Evolutionary conservation across 768 basidiomycete genomes (phyloP).

Genomic region (Phaeolepiota aurea): DNA sequence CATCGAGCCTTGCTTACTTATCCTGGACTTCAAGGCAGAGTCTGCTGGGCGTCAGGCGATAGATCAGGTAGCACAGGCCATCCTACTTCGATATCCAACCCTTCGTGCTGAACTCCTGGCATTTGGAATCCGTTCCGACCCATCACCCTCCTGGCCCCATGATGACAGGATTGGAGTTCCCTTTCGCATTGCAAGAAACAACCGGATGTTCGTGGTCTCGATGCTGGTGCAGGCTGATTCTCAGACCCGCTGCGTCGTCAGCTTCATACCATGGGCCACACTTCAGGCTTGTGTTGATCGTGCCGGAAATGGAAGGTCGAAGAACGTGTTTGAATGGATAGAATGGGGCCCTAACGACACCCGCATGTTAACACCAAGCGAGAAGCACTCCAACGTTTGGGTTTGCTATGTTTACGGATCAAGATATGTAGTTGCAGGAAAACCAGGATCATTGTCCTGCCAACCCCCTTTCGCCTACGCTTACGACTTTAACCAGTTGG

Average conservation of each 20-base stretch:
- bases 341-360: conserved; percentile 44
- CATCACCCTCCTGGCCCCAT: conserved; percentile 37
- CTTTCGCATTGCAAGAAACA: conserved; percentile 31
- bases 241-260: conserved; percentile 20
- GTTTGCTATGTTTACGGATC: conserved; percentile 51
- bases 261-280: conserved; percentile 34
- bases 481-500: conserved; percentile 45
- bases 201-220: conserved; percentile 40
- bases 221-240: conserved; percentile 25
- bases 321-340: conserved; percentile 30
- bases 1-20: conserved; percentile 19
- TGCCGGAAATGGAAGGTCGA: conserved; percentile 9
- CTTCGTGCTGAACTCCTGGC: conserved; percentile 19
- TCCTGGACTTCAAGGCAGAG: conserved; percentile 31
- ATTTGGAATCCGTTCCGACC: conserved; percentile 45
- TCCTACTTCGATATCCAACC: conserved; percentile 34
- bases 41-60: conserved; percentile 18
- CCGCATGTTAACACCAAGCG: conserved; percentile 27
- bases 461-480: conserved; percentile 21
- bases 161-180: conserved; percentile 26
- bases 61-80: conserved; percentile 20
- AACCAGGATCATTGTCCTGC: conserved; percentile 5
- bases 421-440: conserved; percentile 25
- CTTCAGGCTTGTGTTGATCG: conserved; percentile 25
- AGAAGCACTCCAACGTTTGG: conserved; percentile 35